phyloP scores from a whole-genome alignment of 495 filamentous ascomycete genomes.

The Letharia lupina region DNA sequence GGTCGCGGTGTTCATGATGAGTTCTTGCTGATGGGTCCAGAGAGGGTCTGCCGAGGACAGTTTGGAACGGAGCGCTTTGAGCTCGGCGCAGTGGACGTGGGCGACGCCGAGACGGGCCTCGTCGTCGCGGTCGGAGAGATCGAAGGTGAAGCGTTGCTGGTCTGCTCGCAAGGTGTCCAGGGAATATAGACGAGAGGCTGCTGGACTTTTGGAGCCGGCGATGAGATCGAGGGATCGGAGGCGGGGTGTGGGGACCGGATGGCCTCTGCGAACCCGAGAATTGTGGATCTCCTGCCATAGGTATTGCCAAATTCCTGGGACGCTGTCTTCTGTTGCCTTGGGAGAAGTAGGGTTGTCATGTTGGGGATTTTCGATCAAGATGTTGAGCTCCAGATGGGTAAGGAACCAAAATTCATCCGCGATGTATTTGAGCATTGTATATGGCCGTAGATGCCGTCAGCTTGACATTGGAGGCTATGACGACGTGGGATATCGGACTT shows the following conservation, averaged over 20 bases:
- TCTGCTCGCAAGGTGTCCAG: not conserved
- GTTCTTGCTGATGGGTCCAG: not conserved
- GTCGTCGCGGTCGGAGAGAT: not conserved
- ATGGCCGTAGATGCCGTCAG: not conserved
- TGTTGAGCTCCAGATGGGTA: not conserved
- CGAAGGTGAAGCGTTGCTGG: not conserved
- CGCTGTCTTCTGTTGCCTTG: slow-evolving; percentile 1
- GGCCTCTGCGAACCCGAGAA: not conserved
- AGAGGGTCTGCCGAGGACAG: not conserved
- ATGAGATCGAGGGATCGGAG: slow-evolving; percentile 1
- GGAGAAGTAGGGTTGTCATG: not conserved
- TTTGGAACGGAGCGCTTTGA: not conserved
- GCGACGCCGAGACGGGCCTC: not conserved
- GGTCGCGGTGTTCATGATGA: not conserved
- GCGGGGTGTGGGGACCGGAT: not conserved
- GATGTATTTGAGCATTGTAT: not conserved
- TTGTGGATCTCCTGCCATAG: not conserved
- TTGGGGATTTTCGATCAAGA: not conserved
- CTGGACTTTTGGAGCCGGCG: not conserved
- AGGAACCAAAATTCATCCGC: not conserved
- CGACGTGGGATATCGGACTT: not conserved
- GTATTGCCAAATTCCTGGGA: not conserved
- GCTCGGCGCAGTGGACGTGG: not conserved
- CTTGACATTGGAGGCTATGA: not conserved
- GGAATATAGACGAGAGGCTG: not conserved